Conservation (phyloP, 129 eudicot species). For the Helichrysum umbraculigerum region DNA sequence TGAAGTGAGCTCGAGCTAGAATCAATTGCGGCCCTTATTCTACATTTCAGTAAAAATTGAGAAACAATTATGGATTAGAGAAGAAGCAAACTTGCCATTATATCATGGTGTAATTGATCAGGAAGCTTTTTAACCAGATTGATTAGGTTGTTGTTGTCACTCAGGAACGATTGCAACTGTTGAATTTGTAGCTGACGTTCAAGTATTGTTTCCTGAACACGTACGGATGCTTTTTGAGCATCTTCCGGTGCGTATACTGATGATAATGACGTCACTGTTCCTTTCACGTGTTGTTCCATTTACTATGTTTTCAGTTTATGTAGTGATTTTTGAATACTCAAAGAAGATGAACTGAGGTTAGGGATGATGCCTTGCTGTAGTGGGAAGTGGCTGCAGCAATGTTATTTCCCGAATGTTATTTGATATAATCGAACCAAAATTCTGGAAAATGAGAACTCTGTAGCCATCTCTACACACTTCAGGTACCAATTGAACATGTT, state of each 20-base stretch:
- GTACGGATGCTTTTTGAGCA: constrained; percentile 62
- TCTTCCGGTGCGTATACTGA: constrained; percentile 66
- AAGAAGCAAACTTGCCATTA: constrained; percentile 47
- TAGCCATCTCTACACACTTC: no score
- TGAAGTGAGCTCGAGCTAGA: neutral
- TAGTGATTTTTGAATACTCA: neutral
- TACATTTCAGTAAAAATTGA: neutral
- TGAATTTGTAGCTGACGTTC: constrained; percentile 53
- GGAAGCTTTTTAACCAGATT: constrained; percentile 77
- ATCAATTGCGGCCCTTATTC: no score
- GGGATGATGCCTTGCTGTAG: neutral
- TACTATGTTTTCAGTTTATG: constrained; percentile 1
- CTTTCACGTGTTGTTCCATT: constrained; percentile 48
- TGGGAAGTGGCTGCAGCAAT: neutral
- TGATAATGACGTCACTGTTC: constrained; percentile 70
- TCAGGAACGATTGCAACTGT: constrained; percentile 47
- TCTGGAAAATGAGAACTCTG: no score
- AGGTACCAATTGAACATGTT: no score
- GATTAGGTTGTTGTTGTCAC: constrained; percentile 57
- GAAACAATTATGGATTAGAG: neutral
- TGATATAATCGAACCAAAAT: no score
- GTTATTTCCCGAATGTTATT: no score
- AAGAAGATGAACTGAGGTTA: neutral
- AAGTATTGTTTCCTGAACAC: constrained; percentile 50
- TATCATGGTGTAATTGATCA: constrained; percentile 71